A percentile compares a stretch with the other conserved stretches of the same genome.
Conservation (phyloP, 2,329 filamentous ascomycete species). For the Fusarium sarcochroum region DNA sequence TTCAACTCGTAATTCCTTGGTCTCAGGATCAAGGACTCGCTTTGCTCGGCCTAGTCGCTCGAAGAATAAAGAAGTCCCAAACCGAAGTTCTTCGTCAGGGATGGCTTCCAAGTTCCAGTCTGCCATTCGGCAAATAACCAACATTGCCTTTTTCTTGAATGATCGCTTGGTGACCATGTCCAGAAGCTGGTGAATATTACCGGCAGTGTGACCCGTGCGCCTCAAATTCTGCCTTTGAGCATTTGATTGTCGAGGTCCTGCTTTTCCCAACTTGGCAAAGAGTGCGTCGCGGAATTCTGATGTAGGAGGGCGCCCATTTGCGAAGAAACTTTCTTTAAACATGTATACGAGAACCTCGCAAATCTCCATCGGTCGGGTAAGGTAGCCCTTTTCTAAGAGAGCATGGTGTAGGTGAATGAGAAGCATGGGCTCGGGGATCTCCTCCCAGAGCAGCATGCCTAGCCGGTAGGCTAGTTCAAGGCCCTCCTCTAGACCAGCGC, state of each 20-base stretch:
- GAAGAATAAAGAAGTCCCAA: constrained; percentile 43
- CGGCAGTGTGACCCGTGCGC: no score
- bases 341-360: constrained; percentile 48
- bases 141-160: constrained; percentile 54
- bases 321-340: constrained; percentile 30
- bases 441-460: constrained; percentile 57
- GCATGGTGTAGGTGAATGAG: constrained; percentile 64
- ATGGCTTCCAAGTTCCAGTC: constrained; percentile 56
- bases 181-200: no score
- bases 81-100: constrained; percentile 51
- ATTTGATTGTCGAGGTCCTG: no score
- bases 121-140: constrained; percentile 50
- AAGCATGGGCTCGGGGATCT: constrained; percentile 55
- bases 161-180: constrained; percentile 40
- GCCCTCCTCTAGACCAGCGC: constrained; percentile 60
- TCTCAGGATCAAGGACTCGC: no score
- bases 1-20: no score
- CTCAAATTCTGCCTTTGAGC: no score
- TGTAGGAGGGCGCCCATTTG: constrained; percentile 18
- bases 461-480: constrained; percentile 57
- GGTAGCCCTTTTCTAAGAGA: constrained; percentile 58
- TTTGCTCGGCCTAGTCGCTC: neutral
- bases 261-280: neutral
- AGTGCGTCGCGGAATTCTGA: constrained; percentile 24
- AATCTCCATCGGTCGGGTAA: constrained; percentile 53